Evolutionary conservation across 495 filamentous ascomycete genomes (phyloP).

Genomic region (Neurospora sp.): DNA sequence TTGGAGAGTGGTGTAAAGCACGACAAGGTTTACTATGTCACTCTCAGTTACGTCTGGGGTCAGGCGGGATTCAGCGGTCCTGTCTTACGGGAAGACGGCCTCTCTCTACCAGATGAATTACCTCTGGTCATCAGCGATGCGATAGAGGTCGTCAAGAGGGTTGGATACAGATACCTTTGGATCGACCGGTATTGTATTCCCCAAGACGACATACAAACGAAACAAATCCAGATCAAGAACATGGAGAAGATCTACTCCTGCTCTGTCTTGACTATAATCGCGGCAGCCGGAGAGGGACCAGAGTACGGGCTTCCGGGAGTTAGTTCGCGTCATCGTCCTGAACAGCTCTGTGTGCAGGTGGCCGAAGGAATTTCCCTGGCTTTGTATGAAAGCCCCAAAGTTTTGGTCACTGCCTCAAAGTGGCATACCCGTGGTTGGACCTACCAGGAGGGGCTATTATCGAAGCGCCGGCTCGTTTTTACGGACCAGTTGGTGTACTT

Average conservation of each 20-base stretch:
- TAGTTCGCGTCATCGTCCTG: not conserved
- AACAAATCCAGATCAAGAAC: constrained; percentile 11
- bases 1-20: no score
- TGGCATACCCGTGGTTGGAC: constrained; percentile 35
- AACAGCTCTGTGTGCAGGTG: not conserved
- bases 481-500: constrained; percentile 24
- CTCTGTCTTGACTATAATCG: constrained; percentile 13
- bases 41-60: not conserved
- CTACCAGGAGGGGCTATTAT: constrained; percentile 29
- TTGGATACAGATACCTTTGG: constrained; percentile 16
- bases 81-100: not conserved
- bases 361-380: not conserved
- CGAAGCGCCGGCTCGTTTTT: constrained; percentile 11
- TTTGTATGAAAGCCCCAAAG: not conserved
- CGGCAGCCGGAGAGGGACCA: constrained; percentile 10
- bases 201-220: constrained; percentile 3
- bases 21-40: no score
- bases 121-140: not conserved
- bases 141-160: not conserved
- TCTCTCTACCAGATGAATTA: not conserved
- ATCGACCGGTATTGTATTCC: constrained; percentile 18
- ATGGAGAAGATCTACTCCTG: constrained; percentile 18
- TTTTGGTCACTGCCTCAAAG: constrained; percentile 7
- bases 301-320: constrained; percentile 17
- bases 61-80: not conserved